phyloP scores from a whole-genome alignment of 768 basidiomycete genomes.

The Kwoniella mangroviensis region DNA sequence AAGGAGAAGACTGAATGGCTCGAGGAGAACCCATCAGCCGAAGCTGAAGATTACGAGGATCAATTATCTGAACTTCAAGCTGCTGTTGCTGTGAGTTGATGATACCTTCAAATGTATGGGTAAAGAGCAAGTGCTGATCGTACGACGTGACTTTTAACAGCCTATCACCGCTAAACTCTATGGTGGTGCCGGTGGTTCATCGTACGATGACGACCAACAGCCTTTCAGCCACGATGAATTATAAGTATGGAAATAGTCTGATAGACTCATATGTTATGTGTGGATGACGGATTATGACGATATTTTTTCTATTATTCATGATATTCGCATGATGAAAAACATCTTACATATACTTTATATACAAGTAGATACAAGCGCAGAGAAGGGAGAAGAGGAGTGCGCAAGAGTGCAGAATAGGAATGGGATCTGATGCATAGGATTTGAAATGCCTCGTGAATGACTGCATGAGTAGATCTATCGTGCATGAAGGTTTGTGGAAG shows the following conservation, averaged over 20 bases:
- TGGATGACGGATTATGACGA: slow-evolving; percentile 7
- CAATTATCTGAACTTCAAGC: slow-evolving; percentile 66
- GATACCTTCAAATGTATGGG: neutral
- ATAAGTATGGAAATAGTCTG: slow-evolving; percentile 46
- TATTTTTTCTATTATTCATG: neutral
- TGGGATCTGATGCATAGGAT: slow-evolving; percentile 10
- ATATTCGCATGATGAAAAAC: neutral
- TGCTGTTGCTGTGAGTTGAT: slow-evolving; percentile 43
- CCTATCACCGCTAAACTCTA: slow-evolving; percentile 83
- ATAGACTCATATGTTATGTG: neutral
- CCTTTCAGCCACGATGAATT: slow-evolving; percentile 66
- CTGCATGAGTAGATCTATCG: neutral
- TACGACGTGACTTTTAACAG: slow-evolving; percentile 37
- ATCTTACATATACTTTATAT: neutral
- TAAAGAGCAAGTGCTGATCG: slow-evolving; percentile 6
- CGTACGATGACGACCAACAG: slow-evolving; percentile 62
- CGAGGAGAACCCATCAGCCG: slow-evolving; percentile 76
- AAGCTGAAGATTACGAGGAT: slow-evolving; percentile 88
- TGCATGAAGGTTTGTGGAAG: neutral
- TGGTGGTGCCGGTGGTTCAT: slow-evolving; percentile 52
- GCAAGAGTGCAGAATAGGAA: neutral
- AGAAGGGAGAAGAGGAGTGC: neutral
- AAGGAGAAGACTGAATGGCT: slow-evolving; percentile 93
- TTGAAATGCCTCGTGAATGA: neutral
- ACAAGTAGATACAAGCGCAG: neutral